Conservation (phyloP, 169 alveolate species). For the Cryptosporidium felis region DNA sequence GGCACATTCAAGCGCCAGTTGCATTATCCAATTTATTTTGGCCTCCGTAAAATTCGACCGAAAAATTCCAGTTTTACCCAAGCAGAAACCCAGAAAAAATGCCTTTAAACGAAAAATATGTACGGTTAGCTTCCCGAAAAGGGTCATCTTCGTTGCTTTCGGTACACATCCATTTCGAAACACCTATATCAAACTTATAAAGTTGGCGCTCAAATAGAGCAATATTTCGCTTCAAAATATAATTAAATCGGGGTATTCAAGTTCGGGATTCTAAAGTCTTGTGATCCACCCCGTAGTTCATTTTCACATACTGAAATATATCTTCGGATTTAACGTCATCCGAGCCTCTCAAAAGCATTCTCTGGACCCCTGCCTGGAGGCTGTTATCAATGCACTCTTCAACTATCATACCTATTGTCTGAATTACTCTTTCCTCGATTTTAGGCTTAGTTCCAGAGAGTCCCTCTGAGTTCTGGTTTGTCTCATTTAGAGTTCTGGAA, state of each 20-base stretch:
- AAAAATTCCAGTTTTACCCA: too few species aligned
- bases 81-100: too few species aligned
- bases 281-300: conserved; percentile 47
- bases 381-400: conserved; percentile 39
- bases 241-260: too few species aligned
- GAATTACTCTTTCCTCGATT: conserved; percentile 9
- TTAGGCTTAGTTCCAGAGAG: neutral
- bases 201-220: too few species aligned
- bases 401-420: conserved; percentile 27
- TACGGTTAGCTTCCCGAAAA: too few species aligned
- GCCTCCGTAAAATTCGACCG: neutral
- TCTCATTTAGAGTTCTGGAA: neutral
- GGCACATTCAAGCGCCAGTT: conserved; percentile 60
- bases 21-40: conserved; percentile 17
- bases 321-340: neutral
- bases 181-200: too few species aligned
- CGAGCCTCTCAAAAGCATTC: neutral
- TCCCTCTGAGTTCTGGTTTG: neutral
- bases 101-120: too few species aligned
- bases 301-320: neutral
- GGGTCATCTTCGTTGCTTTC: too few species aligned
- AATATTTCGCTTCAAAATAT: too few species aligned
- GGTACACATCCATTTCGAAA: too few species aligned
- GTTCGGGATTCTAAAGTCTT: too few species aligned
- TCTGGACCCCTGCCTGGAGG: conserved; percentile 7